A percentile compares a stretch with the other conserved stretches of the same genome.
phyloP scores from a whole-genome alignment of 768 basidiomycete genomes.

The Pleurotus ostreatus region DNA sequence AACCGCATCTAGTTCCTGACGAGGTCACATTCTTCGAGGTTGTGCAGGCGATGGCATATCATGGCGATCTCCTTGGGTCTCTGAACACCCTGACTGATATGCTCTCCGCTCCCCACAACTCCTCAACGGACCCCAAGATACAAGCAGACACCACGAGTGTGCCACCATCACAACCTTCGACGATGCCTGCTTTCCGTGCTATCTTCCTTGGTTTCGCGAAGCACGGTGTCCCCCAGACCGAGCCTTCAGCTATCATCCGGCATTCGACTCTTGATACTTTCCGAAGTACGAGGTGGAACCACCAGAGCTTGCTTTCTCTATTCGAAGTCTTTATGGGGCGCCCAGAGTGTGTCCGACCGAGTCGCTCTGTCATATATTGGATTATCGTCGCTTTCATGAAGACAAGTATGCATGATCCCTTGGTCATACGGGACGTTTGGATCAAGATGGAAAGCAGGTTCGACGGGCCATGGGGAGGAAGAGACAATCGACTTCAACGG shows the following conservation, averaged over 20 bases:
- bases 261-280: background rate
- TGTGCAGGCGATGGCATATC: constrained; percentile 68
- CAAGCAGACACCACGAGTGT: constrained; percentile 22
- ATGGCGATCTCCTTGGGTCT: constrained; percentile 56
- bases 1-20: constrained; percentile 47
- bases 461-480: constrained; percentile 37
- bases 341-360: constrained; percentile 36
- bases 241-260: no score
- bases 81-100: constrained; percentile 66
- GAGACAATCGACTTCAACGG: constrained; percentile 38
- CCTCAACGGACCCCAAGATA: constrained; percentile 27
- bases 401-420: constrained; percentile 48
- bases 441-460: constrained; percentile 52
- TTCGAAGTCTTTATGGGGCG: constrained; percentile 63
- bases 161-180: constrained; percentile 34
- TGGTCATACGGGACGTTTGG: constrained; percentile 55
- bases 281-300: constrained; percentile 44
- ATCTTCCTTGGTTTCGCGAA: constrained; percentile 74
- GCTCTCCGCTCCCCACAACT: constrained; percentile 42
- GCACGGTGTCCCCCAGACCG: constrained; percentile 38
- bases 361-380: constrained; percentile 55
- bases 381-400: constrained; percentile 61
- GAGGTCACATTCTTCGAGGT: constrained; percentile 62
- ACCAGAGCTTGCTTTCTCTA: constrained; percentile 49
- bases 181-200: constrained; percentile 56